Percentiles rank a stretch among this genome's conserved stretches.
Evolutionary conservation across 306 rosid species (phyloP).

Genomic region (Cotoneaster glaucophyllus): DNA sequence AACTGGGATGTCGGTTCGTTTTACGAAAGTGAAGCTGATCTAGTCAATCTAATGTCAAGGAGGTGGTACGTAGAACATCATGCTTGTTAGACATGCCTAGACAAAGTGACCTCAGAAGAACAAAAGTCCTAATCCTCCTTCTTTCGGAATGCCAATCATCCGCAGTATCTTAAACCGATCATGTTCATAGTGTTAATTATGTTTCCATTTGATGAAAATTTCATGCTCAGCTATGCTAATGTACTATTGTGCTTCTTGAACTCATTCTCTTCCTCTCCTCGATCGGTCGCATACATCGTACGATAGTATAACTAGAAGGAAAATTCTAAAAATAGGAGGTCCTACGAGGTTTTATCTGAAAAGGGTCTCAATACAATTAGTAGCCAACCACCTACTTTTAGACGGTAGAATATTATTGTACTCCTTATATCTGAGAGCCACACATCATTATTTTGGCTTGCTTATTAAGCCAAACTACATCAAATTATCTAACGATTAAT

Average conservation of each 20-base stretch:
- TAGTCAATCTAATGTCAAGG: slow-evolving; percentile 44
- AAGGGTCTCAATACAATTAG: not conserved
- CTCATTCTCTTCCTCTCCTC: not conserved
- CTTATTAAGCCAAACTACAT: no score
- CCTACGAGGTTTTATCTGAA: no score
- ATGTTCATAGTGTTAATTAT: not conserved
- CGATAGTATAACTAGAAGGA: not conserved
- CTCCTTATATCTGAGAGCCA: no score
- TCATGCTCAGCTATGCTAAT: not conserved
- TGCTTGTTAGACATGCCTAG: not conserved
- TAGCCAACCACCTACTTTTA: not conserved
- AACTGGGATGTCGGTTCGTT: slow-evolving; percentile 70
- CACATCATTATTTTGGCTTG: no score
- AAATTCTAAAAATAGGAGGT: not conserved
- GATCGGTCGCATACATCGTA: no score
- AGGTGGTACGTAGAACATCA: slow-evolving; percentile 23
- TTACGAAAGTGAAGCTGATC: slow-evolving; percentile 41
- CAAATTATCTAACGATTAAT: no score
- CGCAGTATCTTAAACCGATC: not conserved
- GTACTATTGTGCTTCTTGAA: no score
- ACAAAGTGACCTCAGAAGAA: not conserved
- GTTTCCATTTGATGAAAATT: not conserved
- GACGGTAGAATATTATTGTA: not conserved
- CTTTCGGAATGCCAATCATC: not conserved
- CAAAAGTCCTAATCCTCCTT: not conserved